Evolutionary conservation across 257 asterid species (phyloP).

Genomic region (Nicotiana sylvestris): DNA sequence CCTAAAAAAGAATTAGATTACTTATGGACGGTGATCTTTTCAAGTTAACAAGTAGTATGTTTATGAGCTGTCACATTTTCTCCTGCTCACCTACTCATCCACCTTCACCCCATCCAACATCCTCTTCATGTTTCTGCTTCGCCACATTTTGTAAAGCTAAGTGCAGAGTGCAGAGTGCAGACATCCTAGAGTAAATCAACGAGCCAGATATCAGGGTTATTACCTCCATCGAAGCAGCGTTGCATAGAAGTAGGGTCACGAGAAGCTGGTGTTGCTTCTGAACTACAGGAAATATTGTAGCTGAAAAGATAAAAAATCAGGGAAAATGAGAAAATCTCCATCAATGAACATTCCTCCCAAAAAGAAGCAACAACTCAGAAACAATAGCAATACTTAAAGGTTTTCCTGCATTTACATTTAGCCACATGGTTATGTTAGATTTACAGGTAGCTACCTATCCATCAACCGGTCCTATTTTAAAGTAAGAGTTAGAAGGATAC

Average conservation of each 20-base stretch:
- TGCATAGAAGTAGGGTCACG: slow-evolving; percentile 86
- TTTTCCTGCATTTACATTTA: not conserved
- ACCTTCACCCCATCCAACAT: not conserved
- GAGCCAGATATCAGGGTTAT: slow-evolving; percentile 4
- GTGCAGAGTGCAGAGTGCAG: not conserved
- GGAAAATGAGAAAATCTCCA: not conserved
- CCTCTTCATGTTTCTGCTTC: not conserved
- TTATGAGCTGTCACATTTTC: not conserved
- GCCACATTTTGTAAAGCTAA: not conserved
- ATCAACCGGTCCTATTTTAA: not conserved
- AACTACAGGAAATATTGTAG: slow-evolving; percentile 84
- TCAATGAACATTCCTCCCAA: not conserved
- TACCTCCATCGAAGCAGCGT: slow-evolving; percentile 98
- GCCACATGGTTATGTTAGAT: not conserved
- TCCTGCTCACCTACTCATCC: not conserved
- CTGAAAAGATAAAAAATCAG: slow-evolving; percentile 38
- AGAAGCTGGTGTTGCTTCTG: slow-evolving; percentile 99
- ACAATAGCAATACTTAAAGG: not conserved
- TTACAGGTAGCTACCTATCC: not conserved
- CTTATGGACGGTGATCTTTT: not conserved
- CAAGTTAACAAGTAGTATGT: not conserved
- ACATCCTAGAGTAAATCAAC: not conserved
- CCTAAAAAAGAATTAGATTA: not conserved
- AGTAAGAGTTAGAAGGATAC: not conserved
- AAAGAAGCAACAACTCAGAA: slow-evolving; percentile 4